Evolutionary conservation across 768 basidiomycete species (phyloP).

Genomic region (Mycena filopes): DNA sequence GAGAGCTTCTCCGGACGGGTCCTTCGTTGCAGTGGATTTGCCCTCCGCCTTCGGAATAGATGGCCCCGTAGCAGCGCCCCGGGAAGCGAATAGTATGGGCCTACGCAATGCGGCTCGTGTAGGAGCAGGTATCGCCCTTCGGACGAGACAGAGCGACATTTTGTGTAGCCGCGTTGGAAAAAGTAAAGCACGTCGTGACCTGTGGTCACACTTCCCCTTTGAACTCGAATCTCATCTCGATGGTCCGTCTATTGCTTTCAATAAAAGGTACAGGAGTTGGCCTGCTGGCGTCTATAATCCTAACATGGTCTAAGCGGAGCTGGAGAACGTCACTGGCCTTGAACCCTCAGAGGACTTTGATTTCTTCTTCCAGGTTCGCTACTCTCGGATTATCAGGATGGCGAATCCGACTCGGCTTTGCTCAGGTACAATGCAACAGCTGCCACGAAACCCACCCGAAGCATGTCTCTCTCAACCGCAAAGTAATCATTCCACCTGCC

Average conservation of each 20-base stretch:
- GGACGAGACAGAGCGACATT: constrained; percentile 37
- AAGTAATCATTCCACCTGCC: constrained; percentile 50
- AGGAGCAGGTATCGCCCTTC: neutral
- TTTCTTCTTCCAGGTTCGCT: constrained; percentile 78
- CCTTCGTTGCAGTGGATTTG: neutral
- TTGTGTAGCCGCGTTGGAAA: neutral
- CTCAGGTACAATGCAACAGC: constrained; percentile 80
- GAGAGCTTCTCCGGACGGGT: neutral
- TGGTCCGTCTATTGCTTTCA: constrained; percentile 30
- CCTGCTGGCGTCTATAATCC: constrained; percentile 33
- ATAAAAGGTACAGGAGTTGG: constrained; percentile 30
- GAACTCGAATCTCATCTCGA: neutral
- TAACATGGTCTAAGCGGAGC: constrained; percentile 69
- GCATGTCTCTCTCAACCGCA: constrained; percentile 74
- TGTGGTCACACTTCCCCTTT: neutral
- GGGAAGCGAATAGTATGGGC: constrained; percentile 20
- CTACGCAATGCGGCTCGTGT: neutral
- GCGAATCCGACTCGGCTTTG: neutral
- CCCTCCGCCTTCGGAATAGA: neutral
- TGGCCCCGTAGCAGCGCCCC: constrained; percentile 25
- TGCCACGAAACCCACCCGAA: constrained; percentile 85
- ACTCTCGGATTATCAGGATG: constrained; percentile 14
- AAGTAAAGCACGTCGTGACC: neutral
- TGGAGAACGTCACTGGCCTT: constrained; percentile 82
- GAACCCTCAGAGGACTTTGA: constrained; percentile 76